Conservation (phyloP, 108 stramenopile genomes). For the Schizochytrium sp. region DNA sequence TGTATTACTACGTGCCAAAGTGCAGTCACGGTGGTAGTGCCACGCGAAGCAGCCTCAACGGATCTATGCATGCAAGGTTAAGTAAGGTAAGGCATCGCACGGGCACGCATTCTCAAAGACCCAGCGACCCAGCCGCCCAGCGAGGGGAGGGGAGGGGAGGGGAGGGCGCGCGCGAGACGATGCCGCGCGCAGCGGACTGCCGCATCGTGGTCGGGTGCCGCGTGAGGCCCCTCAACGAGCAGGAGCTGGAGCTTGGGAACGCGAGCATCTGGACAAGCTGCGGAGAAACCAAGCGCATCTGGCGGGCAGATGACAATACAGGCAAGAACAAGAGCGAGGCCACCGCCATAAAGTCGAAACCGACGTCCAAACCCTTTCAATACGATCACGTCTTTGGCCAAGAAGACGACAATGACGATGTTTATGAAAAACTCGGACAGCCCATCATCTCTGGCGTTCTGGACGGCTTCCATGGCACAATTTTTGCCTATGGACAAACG, state of each 20-base stretch:
- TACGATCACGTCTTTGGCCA: constrained; percentile 24
- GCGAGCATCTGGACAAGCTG: background rate
- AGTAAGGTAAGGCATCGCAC: too few species aligned
- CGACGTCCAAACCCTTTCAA: background rate
- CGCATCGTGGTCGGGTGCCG: background rate
- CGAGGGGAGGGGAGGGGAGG: background rate
- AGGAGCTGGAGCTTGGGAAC: background rate
- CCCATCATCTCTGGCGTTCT: constrained; percentile 19
- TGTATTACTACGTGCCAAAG: too few species aligned
- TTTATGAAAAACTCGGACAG: constrained; percentile 23
- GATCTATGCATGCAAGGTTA: too few species aligned
- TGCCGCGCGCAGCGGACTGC: background rate
- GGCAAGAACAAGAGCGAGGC: too few species aligned
- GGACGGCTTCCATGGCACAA: constrained; percentile 30
- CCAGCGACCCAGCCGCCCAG: too few species aligned
- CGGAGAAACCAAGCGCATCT: background rate
- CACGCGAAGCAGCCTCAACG: too few species aligned
- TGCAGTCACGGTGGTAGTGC: too few species aligned
- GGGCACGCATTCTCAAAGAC: too few species aligned
- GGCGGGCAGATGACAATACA: background rate
- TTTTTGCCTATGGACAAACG: constrained; percentile 35
- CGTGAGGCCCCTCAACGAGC: background rate
- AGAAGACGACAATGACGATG: background rate
- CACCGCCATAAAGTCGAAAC: too few species aligned
- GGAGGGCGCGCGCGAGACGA: background rate